phyloP scores from a whole-genome alignment of 2,329 filamentous ascomycete species.

The Pseudopyricularia javanii region DNA sequence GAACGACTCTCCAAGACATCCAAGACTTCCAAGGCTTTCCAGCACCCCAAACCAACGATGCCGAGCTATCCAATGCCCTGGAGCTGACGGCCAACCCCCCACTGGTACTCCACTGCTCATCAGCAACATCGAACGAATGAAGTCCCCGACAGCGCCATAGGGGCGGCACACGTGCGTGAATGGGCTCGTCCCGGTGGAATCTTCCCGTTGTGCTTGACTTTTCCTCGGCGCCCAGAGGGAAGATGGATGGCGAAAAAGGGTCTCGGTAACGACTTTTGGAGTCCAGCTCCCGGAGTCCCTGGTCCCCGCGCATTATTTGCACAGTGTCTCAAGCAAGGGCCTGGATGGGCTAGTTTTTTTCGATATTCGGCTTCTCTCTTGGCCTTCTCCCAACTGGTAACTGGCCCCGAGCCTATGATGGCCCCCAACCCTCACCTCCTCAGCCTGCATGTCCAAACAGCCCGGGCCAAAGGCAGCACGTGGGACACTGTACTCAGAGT shows the following conservation, averaged over 20 bases:
- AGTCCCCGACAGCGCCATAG: neutral
- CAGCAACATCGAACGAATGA: neutral
- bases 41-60: neutral
- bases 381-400: neutral
- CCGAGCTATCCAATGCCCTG: neutral
- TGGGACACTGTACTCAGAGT: neutral
- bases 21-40: neutral
- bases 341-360: neutral
- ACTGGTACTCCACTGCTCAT: neutral
- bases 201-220: neutral
- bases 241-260: neutral
- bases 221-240: neutral
- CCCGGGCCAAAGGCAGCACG: neutral
- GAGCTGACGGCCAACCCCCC: neutral
- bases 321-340: neutral
- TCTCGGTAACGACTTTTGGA: conserved; percentile 1
- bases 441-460: neutral
- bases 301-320: neutral
- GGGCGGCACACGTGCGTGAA: neutral
- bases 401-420: neutral
- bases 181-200: neutral
- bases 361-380: neutral
- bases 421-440: too few species aligned
- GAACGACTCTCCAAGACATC: neutral
- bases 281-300: neutral